Base-by-base conservation (phyloP, 2,329 filamentous ascomycete genomes). In the Xylariaceae sp. region DNA sequence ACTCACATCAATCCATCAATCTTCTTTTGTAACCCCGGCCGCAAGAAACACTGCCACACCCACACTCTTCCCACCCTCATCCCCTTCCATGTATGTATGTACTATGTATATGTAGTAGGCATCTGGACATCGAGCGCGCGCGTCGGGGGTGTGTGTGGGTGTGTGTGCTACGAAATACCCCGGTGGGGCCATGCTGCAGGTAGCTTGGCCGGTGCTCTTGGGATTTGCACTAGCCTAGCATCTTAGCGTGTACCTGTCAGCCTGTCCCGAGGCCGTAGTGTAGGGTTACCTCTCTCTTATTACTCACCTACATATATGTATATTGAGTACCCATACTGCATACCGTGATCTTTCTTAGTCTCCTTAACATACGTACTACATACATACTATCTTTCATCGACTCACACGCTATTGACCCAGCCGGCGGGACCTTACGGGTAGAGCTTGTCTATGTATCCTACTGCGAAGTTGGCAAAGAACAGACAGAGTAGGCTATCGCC, bases 261-360 rank as follows among this genome's bases (percentile, higher is more conserved):
- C 61, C 51, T 65, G 59, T 65, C 59, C 61, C 61, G 57, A 62
- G 57, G 54, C 57, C 58, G 56, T 56, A 48, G 49, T 57, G 59
- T 57, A 60, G 61, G 59, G 59, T 64, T 37, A 37, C 32, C n/a
- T 37, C 32, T 37, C 32, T 7, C 32, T 12, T 10, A 4, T 37
- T 16, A 37, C 9, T 37, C 32, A 37, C 32, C 7, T 37, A 16
- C 14, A 37, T 37, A 16, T 14, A 37, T 37, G 12, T 10, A 16
- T 37, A 37, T 10, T 3, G 6, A 37, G 32, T 10, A 10, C 10
- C 6, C 26, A 29, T 29, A 29, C 10, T 29, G 26, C 10, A n/a
- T n/a, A n/a, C n/a, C n/a, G n/a, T n/a, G n/a, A n/a, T n/a, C n/a
- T n/a, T n/a, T n/a, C n/a, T n/a, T n/a, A n/a, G n/a, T n/a, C n/a